phyloP scores from a whole-genome alignment of 2,329 filamentous ascomycete genomes.

The Biscogniauxia sp. region DNA sequence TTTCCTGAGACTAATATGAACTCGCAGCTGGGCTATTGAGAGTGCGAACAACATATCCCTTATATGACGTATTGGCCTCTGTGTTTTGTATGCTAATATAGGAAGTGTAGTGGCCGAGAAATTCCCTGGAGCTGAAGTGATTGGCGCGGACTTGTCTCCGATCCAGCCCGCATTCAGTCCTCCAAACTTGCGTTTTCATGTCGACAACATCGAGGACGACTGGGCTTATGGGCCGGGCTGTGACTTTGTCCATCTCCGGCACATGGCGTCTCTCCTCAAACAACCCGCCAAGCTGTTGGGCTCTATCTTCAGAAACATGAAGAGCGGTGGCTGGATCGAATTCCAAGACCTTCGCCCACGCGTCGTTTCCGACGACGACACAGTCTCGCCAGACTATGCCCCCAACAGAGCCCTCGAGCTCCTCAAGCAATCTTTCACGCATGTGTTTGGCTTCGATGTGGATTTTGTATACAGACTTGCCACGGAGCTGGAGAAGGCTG shows the following conservation, averaged over 20 bases:
- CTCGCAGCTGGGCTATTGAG: constrained; percentile 53
- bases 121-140: constrained; percentile 44
- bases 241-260: constrained; percentile 51
- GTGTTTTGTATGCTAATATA: neutral
- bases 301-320: constrained; percentile 40
- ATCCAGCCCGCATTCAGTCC: constrained; percentile 49
- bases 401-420: neutral
- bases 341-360: constrained; percentile 36
- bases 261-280: constrained; percentile 49
- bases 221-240: constrained; percentile 45
- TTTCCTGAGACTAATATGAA: neutral
- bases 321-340: constrained; percentile 41
- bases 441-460: constrained; percentile 6
- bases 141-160: constrained; percentile 44
- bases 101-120: constrained; percentile 40
- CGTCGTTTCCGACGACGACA: constrained; percentile 34
- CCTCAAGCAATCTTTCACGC: neutral
- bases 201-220: constrained; percentile 49
- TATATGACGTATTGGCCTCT: neutral
- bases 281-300: constrained; percentile 49
- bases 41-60: constrained; percentile 31
- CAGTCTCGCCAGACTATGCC: constrained; percentile 4
- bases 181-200: constrained; percentile 55
- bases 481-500: constrained; percentile 12
- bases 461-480: constrained; percentile 5